A percentile compares a stretch with the other conserved stretches of the same genome.
phyloP scores from a whole-genome alignment of 805 yeast species.

The Isabelozyma heimii region DNA sequence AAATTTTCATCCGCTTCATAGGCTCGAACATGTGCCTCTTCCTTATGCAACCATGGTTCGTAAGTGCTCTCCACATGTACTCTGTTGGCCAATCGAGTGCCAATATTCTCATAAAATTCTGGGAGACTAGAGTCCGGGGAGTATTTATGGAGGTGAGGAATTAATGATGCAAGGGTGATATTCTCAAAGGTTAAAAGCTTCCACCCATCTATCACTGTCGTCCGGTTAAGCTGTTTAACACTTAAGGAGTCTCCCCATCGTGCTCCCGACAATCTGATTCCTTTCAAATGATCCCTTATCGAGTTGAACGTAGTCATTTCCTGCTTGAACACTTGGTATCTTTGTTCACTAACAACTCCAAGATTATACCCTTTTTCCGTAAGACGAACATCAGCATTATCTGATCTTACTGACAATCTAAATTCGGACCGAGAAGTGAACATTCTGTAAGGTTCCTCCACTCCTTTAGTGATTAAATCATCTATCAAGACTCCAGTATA shows the following conservation, averaged over 20 bases:
- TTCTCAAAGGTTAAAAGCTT: conserved; percentile 63
- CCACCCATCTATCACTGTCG: conserved; percentile 53
- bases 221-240: conserved; percentile 44
- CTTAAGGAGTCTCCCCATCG: conserved; percentile 60
- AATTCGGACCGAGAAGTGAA: conserved; percentile 95
- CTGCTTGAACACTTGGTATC: conserved; percentile 48
- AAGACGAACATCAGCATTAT: conserved; percentile 86
- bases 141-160: conserved; percentile 25
- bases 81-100: conserved; percentile 50
- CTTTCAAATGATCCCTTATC: conserved; percentile 45
- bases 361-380: conserved; percentile 63
- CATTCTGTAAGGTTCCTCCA: conserved; percentile 96
- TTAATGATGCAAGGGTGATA: conserved; percentile 22
- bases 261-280: conserved; percentile 47
- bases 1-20: conserved; percentile 81
- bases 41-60: conserved; percentile 74
- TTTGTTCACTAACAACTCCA: conserved; percentile 63
- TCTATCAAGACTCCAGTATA: conserved; percentile 91
- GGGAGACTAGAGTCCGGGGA: conserved; percentile 20
- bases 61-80: conserved; percentile 80
- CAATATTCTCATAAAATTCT: conserved; percentile 17
- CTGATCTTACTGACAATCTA: conserved; percentile 84
- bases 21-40: conserved; percentile 66
- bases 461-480: conserved; percentile 93
- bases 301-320: conserved; percentile 47